Conservation (phyloP, 257 asterid species). For the Euphrasia confusa region DNA sequence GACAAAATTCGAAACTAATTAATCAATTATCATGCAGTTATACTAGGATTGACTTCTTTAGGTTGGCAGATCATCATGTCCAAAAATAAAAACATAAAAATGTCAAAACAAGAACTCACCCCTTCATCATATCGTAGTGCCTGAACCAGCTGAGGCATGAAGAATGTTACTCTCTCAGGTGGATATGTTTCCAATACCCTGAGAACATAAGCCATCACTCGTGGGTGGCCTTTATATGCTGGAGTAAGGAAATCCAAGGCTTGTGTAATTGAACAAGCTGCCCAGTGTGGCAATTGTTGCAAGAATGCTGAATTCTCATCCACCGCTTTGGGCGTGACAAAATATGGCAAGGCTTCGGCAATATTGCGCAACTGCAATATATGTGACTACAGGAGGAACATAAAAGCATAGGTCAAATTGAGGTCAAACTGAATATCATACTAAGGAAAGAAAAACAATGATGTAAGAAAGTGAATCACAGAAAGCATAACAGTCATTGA, state of each 20-base stretch:
- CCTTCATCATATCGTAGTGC: constrained; percentile 92
- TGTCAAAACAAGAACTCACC: constrained; percentile 46
- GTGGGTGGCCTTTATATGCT: constrained; percentile 92
- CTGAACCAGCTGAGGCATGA: constrained; percentile 99
- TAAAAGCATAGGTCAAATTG: constrained; percentile 17
- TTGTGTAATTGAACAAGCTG: constrained; percentile 94
- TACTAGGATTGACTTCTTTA: constrained; percentile 12
- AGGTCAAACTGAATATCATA: constrained; percentile 14
- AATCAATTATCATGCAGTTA: constrained; percentile 8
- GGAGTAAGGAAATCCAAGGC: constrained; percentile 97
- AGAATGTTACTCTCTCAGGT: constrained; percentile 90
- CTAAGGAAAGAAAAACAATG: constrained; percentile 19
- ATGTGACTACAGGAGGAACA: constrained; percentile 50
- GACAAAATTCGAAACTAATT: constrained; percentile 4
- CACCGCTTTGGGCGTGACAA: constrained; percentile 88
- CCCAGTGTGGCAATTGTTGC: constrained; percentile 99
- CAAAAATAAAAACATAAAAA: constrained; percentile 16
- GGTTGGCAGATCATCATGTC: constrained; percentile 2
- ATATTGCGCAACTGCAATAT: constrained; percentile 77
- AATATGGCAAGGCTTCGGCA: constrained; percentile 95
- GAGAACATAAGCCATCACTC: constrained; percentile 99
- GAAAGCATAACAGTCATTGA: constrained; percentile 12
- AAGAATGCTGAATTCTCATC: constrained; percentile 88
- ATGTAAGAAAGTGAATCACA: constrained; percentile 16
- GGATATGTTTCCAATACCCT: constrained; percentile 99